Evolutionary conservation across 805 yeast species (phyloP), one percentile per base, ranked within the genome.

Genomic region (Komagataella pseudopastoris): DNA sequence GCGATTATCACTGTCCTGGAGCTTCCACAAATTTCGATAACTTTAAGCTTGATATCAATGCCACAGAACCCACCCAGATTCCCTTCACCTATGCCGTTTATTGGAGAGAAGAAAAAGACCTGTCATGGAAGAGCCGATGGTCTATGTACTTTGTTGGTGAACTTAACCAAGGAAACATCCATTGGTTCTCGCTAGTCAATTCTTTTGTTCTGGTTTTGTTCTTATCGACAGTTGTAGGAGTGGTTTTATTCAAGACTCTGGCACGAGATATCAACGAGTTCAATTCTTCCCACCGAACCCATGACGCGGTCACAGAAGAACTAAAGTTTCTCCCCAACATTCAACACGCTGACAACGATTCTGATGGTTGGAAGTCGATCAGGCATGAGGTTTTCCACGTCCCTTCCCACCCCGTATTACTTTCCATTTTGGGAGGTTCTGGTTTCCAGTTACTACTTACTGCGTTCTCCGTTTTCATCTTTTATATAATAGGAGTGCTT

Each of bases 71-170:
- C n/a, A 60, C 68, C 1, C 60, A 71, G 44, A 76, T 88, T 39
- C 90, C 91, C 3, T 88, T 80, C 65, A 84, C 96, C 0, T 89
- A 88, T 59, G 79, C 96, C 1, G 88, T 89, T 2, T 84, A 84
- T 60, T 88, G 96, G 95, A 72, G 93, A 62, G 95, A 88, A 62
- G 96, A 88, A 54, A 68, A 69, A 46, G 74, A 78, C 2, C 70
- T 85, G 22, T 74, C 75, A 23, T 85, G 88, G 75, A 72, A 74
- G 49, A 71, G 80, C 53, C 71, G 96, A 57, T 87, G 95, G 93
- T 79, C 78, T 47, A 66, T 83, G 57, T 88, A 83, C 63, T 76
- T 81, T 56, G 72, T 78, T 53, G 75, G 75, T 57, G 84, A 78
- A 50, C 68, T 70, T 23, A 62, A 69, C 20, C 72, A 70, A 36